phyloP scores from a whole-genome alignment of 352 stramenopile genomes.

The Phytophthora aleatoria region DNA sequence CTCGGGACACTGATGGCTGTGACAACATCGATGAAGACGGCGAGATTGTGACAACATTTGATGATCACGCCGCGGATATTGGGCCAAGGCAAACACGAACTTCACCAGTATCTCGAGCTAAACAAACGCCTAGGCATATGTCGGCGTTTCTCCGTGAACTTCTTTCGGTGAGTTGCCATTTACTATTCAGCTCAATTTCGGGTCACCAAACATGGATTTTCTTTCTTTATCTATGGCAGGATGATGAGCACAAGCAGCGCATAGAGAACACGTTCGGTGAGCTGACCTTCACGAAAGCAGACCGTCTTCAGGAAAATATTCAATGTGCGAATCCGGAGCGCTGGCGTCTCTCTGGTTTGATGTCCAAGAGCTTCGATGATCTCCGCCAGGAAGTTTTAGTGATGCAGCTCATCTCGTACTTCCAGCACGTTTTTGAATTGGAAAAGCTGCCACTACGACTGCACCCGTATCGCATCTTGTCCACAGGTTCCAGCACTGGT shows the following conservation, averaged over 20 bases:
- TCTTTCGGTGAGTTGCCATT: constrained; percentile 25
- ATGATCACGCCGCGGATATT: constrained; percentile 31
- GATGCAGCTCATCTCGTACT: constrained; percentile 97
- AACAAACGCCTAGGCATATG: constrained; percentile 14
- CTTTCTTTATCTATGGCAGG: constrained; percentile 7
- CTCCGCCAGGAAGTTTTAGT: constrained; percentile 97
- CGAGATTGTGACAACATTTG: constrained; percentile 18
- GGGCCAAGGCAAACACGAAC: constrained; percentile 13
- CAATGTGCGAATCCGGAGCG: constrained; percentile 17
- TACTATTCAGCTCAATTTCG: background rate
- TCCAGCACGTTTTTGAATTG: constrained; percentile 93
- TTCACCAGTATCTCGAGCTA: constrained; percentile 2
- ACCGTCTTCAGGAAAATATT: constrained; percentile 42
- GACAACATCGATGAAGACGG: constrained; percentile 24
- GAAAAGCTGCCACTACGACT: constrained; percentile 92
- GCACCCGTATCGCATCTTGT: constrained; percentile 96
- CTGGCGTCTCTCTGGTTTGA: constrained; percentile 81
- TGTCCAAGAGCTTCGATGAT: constrained; percentile 98
- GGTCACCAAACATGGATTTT: background rate
- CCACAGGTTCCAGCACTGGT: constrained; percentile 93
- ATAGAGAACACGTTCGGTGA: constrained; percentile 78
- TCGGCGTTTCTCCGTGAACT: constrained; percentile 35
- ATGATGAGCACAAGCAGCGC: constrained; percentile 49
- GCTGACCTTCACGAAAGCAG: constrained; percentile 50
- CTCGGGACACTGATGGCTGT: constrained; percentile 16